phyloP scores from a whole-genome alignment of 1,284 basidiomycete species.

The Ganoderma boninense region DNA sequence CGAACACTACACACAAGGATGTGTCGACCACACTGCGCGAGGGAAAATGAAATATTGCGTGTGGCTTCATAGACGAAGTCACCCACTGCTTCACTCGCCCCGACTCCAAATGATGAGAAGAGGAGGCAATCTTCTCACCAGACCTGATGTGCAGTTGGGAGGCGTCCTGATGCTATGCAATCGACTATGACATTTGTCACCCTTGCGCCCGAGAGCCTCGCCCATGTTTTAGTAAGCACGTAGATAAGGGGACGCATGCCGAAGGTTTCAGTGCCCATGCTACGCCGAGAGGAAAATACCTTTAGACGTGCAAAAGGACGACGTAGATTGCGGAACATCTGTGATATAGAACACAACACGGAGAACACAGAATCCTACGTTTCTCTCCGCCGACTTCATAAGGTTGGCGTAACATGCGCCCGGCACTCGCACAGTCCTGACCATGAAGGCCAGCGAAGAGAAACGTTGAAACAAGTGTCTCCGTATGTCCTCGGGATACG shows the following conservation, averaged over 20 bases:
- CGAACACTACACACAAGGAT: neutral
- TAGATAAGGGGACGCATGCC: neutral
- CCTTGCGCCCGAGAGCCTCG: neutral
- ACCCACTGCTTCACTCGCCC: neutral
- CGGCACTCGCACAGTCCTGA: neutral
- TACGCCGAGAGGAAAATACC: neutral
- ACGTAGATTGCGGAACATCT: neutral
- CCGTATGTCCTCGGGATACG: neutral
- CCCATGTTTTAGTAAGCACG: neutral
- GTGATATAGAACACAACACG: neutral
- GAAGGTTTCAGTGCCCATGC: neutral
- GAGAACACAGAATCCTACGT: neutral
- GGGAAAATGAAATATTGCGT: neutral
- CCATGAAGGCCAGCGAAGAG: neutral
- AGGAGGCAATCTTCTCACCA: neutral
- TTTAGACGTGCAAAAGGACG: neutral
- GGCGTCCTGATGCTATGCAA: neutral
- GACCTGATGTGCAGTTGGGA: neutral
- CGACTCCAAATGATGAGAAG: neutral
- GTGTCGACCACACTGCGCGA: neutral
- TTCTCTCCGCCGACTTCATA: neutral
- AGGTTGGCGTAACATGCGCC: neutral
- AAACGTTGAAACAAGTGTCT: neutral
- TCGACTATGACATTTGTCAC: neutral
- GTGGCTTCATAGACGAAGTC: neutral